A percentile compares a stretch with the other conserved stretches of the same genome.
Evolutionary conservation across 306 rosid genomes (phyloP).

Genomic region (Cicer yamashitae): DNA sequence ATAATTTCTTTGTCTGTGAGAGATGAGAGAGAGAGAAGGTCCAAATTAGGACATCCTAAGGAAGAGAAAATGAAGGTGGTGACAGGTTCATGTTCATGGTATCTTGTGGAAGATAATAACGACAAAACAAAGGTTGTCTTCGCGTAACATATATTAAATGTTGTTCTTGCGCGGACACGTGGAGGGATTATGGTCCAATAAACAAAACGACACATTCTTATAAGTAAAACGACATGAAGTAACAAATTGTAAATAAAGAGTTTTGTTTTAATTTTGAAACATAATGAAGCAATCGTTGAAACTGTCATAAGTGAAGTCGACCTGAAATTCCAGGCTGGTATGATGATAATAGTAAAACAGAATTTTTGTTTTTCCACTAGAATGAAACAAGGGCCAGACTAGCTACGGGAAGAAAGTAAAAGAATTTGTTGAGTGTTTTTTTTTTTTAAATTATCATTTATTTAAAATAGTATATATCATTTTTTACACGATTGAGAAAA

Average conservation of each 20-base stretch:
- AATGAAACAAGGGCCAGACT: too few relatives aligned
- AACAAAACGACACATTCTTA: slow-evolving; percentile 24
- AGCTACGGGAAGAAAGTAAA: too few relatives aligned
- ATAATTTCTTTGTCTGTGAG: not conserved
- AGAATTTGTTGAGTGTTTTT: too few relatives aligned
- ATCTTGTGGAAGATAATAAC: slow-evolving; percentile 30
- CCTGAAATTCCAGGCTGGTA: not conserved
- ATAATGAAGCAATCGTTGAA: not conserved
- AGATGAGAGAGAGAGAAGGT: not conserved
- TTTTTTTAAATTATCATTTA: too few relatives aligned
- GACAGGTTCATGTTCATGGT: slow-evolving; percentile 19
- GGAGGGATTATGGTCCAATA: not conserved
- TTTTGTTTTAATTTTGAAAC: not conserved
- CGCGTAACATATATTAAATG: slow-evolving; percentile 39
- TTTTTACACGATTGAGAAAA: too few relatives aligned
- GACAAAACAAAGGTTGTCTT: slow-evolving; percentile 50
- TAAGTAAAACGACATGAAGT: not conserved
- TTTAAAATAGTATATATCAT: too few relatives aligned
- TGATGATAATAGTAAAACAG: too few relatives aligned
- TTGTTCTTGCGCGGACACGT: slow-evolving; percentile 32
- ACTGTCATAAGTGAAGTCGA: not conserved
- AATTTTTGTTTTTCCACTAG: too few relatives aligned
- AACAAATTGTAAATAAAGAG: not conserved
- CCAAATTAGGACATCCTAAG: slow-evolving; percentile 20
- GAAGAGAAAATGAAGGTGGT: slow-evolving; percentile 27